These are phyloP conservation scores for Carpinus viminea DNA, from an alignment of 306 rosid genomes.

Conservation along the genomic window DNA sequence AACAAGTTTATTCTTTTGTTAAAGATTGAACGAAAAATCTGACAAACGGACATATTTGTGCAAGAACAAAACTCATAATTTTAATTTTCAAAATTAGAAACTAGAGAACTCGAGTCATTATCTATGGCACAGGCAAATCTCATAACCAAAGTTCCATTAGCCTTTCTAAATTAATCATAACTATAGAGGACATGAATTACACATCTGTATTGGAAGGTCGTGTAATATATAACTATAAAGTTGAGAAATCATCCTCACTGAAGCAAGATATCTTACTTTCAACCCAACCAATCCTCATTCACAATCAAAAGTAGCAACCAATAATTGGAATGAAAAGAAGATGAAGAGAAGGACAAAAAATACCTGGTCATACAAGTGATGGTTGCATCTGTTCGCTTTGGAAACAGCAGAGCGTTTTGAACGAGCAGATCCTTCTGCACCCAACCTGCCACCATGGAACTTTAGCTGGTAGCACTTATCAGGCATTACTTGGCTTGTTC, in stretches of 20 bases:
- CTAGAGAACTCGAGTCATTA: too few species aligned
- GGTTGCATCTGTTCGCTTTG: not conserved
- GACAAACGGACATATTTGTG: too few species aligned
- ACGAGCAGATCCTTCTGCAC: not conserved
- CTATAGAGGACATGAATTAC: too few species aligned
- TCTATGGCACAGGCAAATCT: too few species aligned
- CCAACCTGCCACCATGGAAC: not conserved
- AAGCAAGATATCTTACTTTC: constrained; percentile 4
- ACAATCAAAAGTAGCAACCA: not conserved
- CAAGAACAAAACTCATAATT: too few species aligned
- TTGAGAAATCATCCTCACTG: constrained; percentile 5
- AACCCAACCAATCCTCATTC: not conserved
- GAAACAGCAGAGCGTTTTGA: not conserved
- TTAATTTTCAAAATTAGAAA: too few species aligned
- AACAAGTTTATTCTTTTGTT: too few species aligned
- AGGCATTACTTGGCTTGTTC: not conserved
- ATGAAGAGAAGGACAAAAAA: constrained; percentile 1
- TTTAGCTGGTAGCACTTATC: not conserved
- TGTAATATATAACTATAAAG: not conserved
- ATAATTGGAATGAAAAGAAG: not conserved
- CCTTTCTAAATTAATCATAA: too few species aligned
- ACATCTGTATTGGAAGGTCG: too few species aligned
- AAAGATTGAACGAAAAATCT: too few species aligned
- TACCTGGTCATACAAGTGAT: not conserved
- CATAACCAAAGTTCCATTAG: too few species aligned